Evolutionary conservation across 345 rosid species (phyloP).

Genomic region (Raphanus raphanistrum): DNA sequence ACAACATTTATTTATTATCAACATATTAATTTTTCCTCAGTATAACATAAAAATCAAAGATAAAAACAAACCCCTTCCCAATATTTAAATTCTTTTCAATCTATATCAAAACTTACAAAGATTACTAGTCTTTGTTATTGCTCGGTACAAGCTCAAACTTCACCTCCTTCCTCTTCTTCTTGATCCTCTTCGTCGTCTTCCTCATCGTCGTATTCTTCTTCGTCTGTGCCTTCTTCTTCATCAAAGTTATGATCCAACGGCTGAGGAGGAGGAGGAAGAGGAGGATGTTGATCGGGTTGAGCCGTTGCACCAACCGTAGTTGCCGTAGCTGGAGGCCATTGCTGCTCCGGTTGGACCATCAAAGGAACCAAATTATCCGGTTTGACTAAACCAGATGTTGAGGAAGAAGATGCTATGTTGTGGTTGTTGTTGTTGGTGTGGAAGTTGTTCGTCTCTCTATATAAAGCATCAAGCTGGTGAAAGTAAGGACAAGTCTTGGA

Average conservation of each 20-base stretch:
- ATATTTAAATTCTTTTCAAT: constrained; percentile 31
- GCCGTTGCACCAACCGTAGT: not conserved
- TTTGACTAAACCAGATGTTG: constrained; percentile 37
- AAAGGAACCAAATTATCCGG: constrained; percentile 53
- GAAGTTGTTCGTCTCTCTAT: constrained; percentile 51
- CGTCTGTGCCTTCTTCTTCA: constrained; percentile 46
- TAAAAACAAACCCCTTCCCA: constrained; percentile 27
- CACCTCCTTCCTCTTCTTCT: constrained; percentile 59
- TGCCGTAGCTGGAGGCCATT: constrained; percentile 55
- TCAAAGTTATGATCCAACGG: constrained; percentile 30
- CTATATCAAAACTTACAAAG: constrained; percentile 34
- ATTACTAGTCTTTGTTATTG: constrained; percentile 18
- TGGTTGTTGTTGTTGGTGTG: not conserved
- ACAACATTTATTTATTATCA: not conserved
- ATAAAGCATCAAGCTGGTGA: constrained; percentile 67
- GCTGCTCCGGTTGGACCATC: constrained; percentile 72
- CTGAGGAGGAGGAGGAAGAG: constrained; percentile 9
- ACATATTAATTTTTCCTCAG: constrained; percentile 10
- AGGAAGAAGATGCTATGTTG: constrained; percentile 27
- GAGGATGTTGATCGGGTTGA: constrained; percentile 9
- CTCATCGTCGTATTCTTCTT: constrained; percentile 37
- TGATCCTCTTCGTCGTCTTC: constrained; percentile 50
- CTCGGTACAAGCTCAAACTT: constrained; percentile 58
- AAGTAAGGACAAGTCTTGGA: constrained; percentile 83
- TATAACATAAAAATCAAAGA: constrained; percentile 35